These are phyloP conservation scores for Mycocentrospora acerina DNA, from an alignment of 2,329 filamentous ascomycete genomes.

Conservation along the genomic window DNA sequence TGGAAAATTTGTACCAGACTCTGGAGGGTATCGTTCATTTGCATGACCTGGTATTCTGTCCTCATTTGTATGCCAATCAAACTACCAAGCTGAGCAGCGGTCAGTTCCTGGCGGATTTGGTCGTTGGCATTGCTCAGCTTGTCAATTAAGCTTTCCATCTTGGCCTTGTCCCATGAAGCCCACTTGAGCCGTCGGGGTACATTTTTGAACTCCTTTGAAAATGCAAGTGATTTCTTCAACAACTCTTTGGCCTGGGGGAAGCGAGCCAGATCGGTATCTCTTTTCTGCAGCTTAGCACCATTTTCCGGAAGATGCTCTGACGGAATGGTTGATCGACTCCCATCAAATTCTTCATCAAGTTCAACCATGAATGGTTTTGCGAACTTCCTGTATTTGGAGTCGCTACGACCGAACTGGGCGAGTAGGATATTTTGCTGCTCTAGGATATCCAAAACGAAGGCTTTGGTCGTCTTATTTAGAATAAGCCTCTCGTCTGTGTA, in stretches of 20 bases:
- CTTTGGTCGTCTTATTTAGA: conserved; percentile 36
- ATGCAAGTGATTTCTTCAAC: conserved; percentile 33
- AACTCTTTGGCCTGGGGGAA: conserved; percentile 33
- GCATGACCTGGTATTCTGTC: conserved; percentile 41
- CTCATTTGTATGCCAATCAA: conserved; percentile 33
- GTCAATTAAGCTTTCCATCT: conserved; percentile 33
- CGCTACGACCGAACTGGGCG: conserved; percentile 32
- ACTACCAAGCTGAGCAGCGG: conserved; percentile 28
- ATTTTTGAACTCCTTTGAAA: conserved; percentile 26
- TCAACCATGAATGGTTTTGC: conserved; percentile 33
- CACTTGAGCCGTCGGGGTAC: conserved; percentile 33
- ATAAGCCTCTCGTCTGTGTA: conserved; percentile 35
- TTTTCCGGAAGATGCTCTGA: not conserved
- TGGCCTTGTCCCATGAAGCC: conserved; percentile 31
- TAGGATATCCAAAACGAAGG: conserved; percentile 38
- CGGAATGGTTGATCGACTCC: too few species aligned
- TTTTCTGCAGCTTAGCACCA: conserved; percentile 10
- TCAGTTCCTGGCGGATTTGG: conserved; percentile 40
- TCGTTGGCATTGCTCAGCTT: conserved; percentile 40
- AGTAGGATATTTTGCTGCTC: conserved; percentile 38
- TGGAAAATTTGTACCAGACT: conserved; percentile 39
- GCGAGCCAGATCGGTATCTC: conserved; percentile 25
- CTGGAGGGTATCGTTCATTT: conserved; percentile 38
- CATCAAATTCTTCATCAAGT: conserved; percentile 14
- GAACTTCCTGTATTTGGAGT: conserved; percentile 34